These are phyloP conservation scores for Trametes coccinea DNA, from an alignment of 768 basidiomycete genomes.

Conservation along the genomic window DNA sequence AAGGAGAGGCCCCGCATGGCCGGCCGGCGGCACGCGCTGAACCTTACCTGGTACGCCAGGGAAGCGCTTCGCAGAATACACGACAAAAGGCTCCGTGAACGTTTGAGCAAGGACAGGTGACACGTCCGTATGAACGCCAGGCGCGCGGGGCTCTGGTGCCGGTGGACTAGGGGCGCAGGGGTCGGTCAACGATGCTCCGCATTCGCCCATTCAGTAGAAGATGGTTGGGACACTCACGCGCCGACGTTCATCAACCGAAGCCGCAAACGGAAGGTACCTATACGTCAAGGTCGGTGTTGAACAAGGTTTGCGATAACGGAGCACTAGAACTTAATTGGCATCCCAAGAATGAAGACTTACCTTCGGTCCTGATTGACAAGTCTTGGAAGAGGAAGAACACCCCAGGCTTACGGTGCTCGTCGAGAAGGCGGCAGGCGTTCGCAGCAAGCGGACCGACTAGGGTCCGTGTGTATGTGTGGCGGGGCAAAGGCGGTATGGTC, in stretches of 20 bases:
- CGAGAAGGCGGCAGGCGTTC: conserved; percentile 80
- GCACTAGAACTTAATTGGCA: conserved; percentile 19
- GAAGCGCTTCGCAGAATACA: conserved; percentile 92
- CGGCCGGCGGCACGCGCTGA: conserved; percentile 15
- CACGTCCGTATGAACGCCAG: conserved; percentile 61
- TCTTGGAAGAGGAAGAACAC: conserved; percentile 97
- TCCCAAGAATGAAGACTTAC: conserved; percentile 39
- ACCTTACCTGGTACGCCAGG: conserved; percentile 85
- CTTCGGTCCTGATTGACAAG: conserved; percentile 90
- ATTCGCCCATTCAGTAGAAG: conserved; percentile 11
- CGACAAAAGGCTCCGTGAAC: conserved; percentile 81
- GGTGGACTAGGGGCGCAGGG: conserved; percentile 50
- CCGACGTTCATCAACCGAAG: conserved; percentile 89
- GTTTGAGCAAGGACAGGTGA: conserved; percentile 83
- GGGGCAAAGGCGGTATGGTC: conserved; percentile 50
- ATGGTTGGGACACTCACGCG: conserved; percentile 60
- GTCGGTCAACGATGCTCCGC: conserved; percentile 12
- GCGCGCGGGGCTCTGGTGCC: conserved; percentile 69
- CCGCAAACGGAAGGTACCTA: conserved; percentile 83
- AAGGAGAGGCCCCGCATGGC: conserved; percentile 18
- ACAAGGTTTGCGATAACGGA: conserved; percentile 21
- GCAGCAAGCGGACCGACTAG: conserved; percentile 88
- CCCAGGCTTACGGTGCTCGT: conserved; percentile 82
- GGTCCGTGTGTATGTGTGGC: conserved; percentile 79
- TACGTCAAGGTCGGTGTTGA: conserved; percentile 18